Base-by-base conservation (phyloP, 1,139 yeast species). In the Hansenula lynferdii region DNA sequence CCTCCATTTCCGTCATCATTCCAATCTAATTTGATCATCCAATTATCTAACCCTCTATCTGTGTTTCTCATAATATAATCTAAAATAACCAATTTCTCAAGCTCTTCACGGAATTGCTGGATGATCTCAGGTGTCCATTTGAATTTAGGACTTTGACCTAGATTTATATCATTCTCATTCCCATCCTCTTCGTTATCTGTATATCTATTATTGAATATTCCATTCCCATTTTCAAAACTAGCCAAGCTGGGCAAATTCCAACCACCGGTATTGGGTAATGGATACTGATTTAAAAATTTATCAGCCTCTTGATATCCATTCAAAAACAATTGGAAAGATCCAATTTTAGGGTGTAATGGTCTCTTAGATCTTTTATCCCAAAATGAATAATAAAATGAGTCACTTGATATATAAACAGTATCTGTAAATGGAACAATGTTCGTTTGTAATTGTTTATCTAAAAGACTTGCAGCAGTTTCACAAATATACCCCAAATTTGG, bases 1-100 rank as follows among this genome's bases (percentile, higher is more conserved):
- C 34, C 43, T 6, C 54, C 54, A 39, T 37, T 31, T 4, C 26
- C 39, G 5, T 31, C 41, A 12, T 50, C 56, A 26, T 49, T 56
- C 83, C 83, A 77, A 9, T 67, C 69, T 10, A 80, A 53, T 41
- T 70, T 69, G 19, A 83, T 70, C 94, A 84, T 83, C 90, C 92
- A 83, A 50, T 84, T 83, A 54, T 83, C 92, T 17, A 76, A 58
- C 0, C 86, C 85, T 29, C 94, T 61, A 54, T 83, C 92, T 0
- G 94, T 83, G 49, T 84, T 83, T 43, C 90, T 62, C 75, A 82
- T 80, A 9, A 83, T 69, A 49, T 82, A 83, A 51, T 83, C 92
- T 30, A 83, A 60, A 30, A 83, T 76, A 2, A 83, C 87, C 48
- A 83, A 62, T 50, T 81, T 82, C 48, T 82, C 90, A 29, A 83